A percentile compares a stretch with the other conserved stretches of the same genome.
Conservation (phyloP, 1,139 yeast species). For the Kurtzmaniella natalensis region DNA sequence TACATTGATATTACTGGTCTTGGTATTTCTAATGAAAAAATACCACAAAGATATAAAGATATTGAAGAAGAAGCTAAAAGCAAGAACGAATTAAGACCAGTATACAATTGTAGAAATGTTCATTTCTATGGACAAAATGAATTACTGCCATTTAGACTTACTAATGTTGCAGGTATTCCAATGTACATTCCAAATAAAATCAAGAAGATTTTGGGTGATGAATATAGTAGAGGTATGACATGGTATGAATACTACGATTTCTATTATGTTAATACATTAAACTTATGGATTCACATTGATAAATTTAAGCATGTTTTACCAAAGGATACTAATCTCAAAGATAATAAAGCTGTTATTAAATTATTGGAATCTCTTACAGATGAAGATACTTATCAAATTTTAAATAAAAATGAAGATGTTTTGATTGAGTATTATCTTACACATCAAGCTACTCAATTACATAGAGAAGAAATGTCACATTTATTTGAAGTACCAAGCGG, state of each 20-base stretch:
- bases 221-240: constrained; percentile 20
- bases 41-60: constrained; percentile 19
- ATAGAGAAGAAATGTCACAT: constrained; percentile 21
- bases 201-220: constrained; percentile 23
- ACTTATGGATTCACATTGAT: constrained; percentile 24
- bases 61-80: constrained; percentile 8
- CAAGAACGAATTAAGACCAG: constrained; percentile 12
- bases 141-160: constrained; percentile 27
- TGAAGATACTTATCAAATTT: constrained; percentile 14
- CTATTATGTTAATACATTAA: constrained; percentile 19
- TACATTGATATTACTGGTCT: constrained; percentile 38
- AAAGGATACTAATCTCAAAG: constrained; percentile 12
- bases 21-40: constrained; percentile 23
- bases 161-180: constrained; percentile 32
- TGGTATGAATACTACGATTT: constrained; percentile 17
- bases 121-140: constrained; percentile 33
- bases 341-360: constrained; percentile 6
- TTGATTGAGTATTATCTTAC: constrained; percentile 28
- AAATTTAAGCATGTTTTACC: constrained; percentile 15
- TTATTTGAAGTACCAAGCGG: constrained; percentile 22
- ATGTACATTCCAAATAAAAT: constrained; percentile 25
- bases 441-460: constrained; percentile 24
- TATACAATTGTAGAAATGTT: constrained; percentile 28
- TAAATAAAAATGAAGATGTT: constrained; percentile 23
- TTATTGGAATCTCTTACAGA: constrained; percentile 15